Evolutionary conservation across 345 rosid genomes (phyloP).

Genomic region (Pugionium cornutum): DNA sequence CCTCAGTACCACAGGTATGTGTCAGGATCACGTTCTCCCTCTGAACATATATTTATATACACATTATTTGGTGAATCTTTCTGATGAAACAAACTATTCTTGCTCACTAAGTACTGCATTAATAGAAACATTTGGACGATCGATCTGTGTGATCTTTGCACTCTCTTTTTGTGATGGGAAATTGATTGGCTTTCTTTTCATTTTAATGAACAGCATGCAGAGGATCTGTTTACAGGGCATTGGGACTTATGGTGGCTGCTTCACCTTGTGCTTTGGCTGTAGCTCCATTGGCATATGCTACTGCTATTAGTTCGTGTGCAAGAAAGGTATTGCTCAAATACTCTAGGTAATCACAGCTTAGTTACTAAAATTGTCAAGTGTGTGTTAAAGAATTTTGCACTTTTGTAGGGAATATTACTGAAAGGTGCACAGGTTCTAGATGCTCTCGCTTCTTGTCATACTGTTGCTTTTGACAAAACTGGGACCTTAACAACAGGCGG

Average conservation of each 20-base stretch:
- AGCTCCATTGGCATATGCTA: conserved; percentile 98
- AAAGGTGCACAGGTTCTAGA: conserved; percentile 96
- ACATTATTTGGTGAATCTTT: conserved; percentile 1
- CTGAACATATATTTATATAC: neutral
- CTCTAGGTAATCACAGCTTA: conserved; percentile 3
- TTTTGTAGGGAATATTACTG: conserved; percentile 80
- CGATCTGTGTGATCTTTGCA: neutral
- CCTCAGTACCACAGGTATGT: conserved; percentile 78
- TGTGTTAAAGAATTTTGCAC: conserved; percentile 1
- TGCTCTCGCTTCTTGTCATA: conserved; percentile 88
- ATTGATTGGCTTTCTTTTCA: conserved; percentile 8
- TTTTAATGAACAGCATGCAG: conserved; percentile 63
- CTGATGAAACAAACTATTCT: conserved; percentile 15
- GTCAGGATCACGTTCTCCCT: conserved; percentile 7
- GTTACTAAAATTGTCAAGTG: conserved; percentile 5
- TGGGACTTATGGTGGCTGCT: conserved; percentile 97
- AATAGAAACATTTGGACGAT: neutral
- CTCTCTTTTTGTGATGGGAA: conserved; percentile 1
- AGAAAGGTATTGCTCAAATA: conserved; percentile 60
- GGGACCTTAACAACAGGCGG: conserved; percentile 98
- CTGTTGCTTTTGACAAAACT: conserved; percentile 97
- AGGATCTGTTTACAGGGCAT: conserved; percentile 91
- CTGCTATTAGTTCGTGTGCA: conserved; percentile 93
- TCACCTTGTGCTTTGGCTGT: conserved; percentile 98
- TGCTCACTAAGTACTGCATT: neutral